Percentiles rank a stretch among this genome's conserved stretches.
These are phyloP conservation scores for Melanogaster broomeanus DNA, from an alignment of 768 basidiomycete species.

Conservation along the genomic window DNA sequence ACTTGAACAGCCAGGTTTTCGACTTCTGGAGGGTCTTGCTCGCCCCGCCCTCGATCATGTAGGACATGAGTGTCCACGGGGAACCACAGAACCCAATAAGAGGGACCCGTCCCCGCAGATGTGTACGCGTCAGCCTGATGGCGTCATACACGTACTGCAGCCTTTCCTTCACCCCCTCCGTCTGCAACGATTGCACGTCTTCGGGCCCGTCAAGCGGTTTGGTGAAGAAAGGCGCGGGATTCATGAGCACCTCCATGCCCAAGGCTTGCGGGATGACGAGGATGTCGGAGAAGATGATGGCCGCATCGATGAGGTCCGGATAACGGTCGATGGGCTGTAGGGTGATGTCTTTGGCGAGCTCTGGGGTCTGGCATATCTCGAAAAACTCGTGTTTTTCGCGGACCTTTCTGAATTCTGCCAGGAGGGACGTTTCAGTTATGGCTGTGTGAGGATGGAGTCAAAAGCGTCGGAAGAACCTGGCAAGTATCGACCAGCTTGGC, in stretches of 20 bases:
- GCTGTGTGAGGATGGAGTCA: background rate
- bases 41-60: constrained; percentile 98
- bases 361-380: constrained; percentile 91
- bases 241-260: constrained; percentile 96
- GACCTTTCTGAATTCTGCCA: constrained; percentile 85
- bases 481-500: constrained; percentile 93
- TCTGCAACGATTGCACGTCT: constrained; percentile 64
- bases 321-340: constrained; percentile 93
- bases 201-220: constrained; percentile 77
- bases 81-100: constrained; percentile 97
- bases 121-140: constrained; percentile 80
- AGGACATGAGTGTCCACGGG: constrained; percentile 97
- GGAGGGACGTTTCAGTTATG: background rate
- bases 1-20: constrained; percentile 93
- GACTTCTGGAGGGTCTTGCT: constrained; percentile 88
- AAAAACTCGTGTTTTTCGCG: constrained; percentile 92
- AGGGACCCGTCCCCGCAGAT: constrained; percentile 85
- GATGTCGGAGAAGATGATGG: constrained; percentile 98
- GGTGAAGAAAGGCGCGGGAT: constrained; percentile 88
- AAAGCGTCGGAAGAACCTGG: constrained; percentile 63
- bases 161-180: constrained; percentile 81
- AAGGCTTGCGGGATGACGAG: constrained; percentile 97
- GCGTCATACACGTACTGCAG: constrained; percentile 93
- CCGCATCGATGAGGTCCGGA: constrained; percentile 84
- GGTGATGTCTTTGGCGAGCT: constrained; percentile 85